A percentile compares a stretch with the other conserved stretches of the same genome.
phyloP scores from a whole-genome alignment of 2,329 filamentous ascomycete species.

The Emmonsiellopsis sp. region DNA sequence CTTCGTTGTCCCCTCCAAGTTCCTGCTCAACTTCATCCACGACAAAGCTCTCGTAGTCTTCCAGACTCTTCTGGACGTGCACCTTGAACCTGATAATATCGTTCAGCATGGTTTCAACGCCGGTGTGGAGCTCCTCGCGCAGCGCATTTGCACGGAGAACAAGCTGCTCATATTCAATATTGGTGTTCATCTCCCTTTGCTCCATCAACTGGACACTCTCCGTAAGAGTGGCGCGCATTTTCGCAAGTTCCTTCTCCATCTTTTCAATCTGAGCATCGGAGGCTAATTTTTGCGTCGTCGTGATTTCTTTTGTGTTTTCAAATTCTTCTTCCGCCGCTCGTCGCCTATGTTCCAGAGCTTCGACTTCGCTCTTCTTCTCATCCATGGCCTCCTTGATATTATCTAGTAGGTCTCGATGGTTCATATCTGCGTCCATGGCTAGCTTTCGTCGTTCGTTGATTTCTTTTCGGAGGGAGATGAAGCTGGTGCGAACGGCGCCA shows the following conservation, averaged over 20 bases:
- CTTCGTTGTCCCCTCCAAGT: conserved; percentile 44
- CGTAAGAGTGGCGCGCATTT: conserved; percentile 74
- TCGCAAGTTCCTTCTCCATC: conserved; percentile 96
- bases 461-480: conserved; percentile 73
- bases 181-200: conserved; percentile 91
- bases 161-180: conserved; percentile 91
- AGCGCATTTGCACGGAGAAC: conserved; percentile 74
- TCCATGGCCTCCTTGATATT: conserved; percentile 95
- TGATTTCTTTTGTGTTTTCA: conserved; percentile 83
- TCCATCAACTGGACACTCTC: conserved; percentile 89
- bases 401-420: conserved; percentile 86
- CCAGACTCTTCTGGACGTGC: conserved; percentile 82
- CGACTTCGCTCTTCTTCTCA: conserved; percentile 87
- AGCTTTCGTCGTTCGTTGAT: conserved; percentile 79
- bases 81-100: conserved; percentile 99
- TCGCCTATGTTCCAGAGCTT: conserved; percentile 80
- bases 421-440: conserved; percentile 84
- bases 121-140: conserved; percentile 94
- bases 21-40: conserved; percentile 87
- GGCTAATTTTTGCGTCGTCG: conserved; percentile 75
- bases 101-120: conserved; percentile 91
- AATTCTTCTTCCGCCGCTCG: conserved; percentile 87
- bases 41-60: conserved; percentile 91
- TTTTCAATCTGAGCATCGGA: conserved; percentile 94
- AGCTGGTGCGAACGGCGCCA: conserved; percentile 68